phyloP scores from a whole-genome alignment of 2,329 filamentous ascomycete genomes.

The Geosmithia morbida region DNA sequence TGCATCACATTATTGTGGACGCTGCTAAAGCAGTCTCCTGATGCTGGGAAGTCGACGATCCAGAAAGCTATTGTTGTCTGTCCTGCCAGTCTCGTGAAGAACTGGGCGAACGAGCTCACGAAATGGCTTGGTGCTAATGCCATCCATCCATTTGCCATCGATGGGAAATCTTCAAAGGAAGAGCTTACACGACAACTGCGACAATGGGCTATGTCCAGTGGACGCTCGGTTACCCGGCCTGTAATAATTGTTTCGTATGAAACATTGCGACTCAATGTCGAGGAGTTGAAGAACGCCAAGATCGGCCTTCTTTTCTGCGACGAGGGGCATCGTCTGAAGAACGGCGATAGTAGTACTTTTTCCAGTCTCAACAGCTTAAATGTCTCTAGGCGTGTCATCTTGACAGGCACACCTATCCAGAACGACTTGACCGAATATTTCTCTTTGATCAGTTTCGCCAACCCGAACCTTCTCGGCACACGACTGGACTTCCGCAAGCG shows the following conservation, averaged over 20 bases:
- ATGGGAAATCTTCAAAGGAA: conserved; percentile 91
- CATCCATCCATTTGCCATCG: conserved; percentile 85
- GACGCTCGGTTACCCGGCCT: conserved; percentile 77
- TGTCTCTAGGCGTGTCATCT: conserved; percentile 79
- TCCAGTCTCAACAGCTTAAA: conserved; percentile 81
- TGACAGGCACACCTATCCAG: conserved; percentile 94
- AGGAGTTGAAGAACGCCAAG: conserved; percentile 75
- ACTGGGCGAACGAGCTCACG: conserved; percentile 93
- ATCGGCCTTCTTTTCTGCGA: conserved; percentile 93
- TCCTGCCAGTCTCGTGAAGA: conserved; percentile 88
- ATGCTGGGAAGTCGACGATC: conserved; percentile 86
- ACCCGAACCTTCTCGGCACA: conserved; percentile 80
- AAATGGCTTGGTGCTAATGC: conserved; percentile 95
- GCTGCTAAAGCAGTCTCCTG: conserved; percentile 83
- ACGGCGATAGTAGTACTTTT: conserved; percentile 92
- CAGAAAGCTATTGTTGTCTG: conserved; percentile 96
- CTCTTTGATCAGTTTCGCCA: conserved; percentile 88
- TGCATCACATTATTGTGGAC: conserved; percentile 98
- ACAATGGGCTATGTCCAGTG: conserved; percentile 87
- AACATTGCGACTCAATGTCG: conserved; percentile 79
- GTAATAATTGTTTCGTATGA: conserved; percentile 98
- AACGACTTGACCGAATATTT: conserved; percentile 99
- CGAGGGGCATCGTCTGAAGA: conserved; percentile 92
- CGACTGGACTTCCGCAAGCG: conserved; percentile 85
- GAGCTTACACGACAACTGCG: conserved; percentile 80